A percentile compares a stretch with the other conserved stretches of the same genome.
phyloP scores from a whole-genome alignment of 2,329 filamentous ascomycete species.

The Diplodia seriata region DNA sequence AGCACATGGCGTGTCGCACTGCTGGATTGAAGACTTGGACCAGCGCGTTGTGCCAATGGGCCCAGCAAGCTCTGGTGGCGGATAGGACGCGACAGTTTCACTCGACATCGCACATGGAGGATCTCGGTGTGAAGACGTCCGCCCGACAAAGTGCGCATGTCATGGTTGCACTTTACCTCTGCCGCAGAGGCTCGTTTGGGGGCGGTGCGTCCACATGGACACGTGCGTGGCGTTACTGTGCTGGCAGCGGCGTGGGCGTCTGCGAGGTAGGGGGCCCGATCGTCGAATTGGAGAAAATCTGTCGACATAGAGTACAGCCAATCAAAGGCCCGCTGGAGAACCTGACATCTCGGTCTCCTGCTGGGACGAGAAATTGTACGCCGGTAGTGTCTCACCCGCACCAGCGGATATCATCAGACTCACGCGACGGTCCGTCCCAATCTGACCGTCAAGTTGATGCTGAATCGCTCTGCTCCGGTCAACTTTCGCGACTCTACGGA shows the following conservation, averaged over 20 bases:
- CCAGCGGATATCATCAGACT: constrained; percentile 24
- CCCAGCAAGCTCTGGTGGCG: not conserved
- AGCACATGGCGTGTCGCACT: constrained; percentile 20
- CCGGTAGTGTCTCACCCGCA: constrained; percentile 21
- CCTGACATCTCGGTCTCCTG: constrained; percentile 1
- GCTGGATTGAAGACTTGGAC: constrained; percentile 2
- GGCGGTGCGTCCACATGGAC: not conserved
- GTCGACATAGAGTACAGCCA: constrained; percentile 16
- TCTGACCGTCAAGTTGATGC: constrained; percentile 2
- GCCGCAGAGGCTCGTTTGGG: not conserved
- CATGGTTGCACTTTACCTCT: not conserved
- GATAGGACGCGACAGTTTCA: constrained; percentile 20
- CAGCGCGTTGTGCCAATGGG: constrained; percentile 14
- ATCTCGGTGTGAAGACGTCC: constrained; percentile 18
- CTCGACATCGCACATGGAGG: constrained; percentile 25
- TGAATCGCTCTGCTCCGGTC: not conserved
- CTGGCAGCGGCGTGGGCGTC: not conserved
- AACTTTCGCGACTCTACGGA: not conserved
- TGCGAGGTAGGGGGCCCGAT: constrained; percentile 12
- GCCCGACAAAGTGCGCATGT: not conserved
- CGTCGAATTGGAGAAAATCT: constrained; percentile 15
- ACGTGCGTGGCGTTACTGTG: not conserved
- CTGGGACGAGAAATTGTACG: not conserved
- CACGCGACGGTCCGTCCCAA: constrained; percentile 9
- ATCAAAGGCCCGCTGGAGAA: constrained; percentile 3